Conservation (phyloP, 2,329 filamentous ascomycete genomes). For the Didymella exigua region DNA sequence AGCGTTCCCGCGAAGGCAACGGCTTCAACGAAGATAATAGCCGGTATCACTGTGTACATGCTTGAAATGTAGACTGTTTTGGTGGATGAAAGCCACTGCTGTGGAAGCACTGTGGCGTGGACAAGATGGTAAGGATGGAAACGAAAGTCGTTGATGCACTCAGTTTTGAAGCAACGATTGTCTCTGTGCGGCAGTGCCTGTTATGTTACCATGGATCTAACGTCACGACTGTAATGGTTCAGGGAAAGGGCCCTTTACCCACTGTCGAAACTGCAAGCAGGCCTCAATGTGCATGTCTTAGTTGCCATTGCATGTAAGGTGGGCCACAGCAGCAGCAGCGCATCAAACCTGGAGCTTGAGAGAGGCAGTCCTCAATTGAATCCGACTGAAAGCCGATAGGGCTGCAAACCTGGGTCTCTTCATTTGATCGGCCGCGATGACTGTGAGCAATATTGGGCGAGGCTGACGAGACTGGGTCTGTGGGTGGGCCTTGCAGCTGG, state of each 20-base stretch:
- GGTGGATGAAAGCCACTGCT: neutral
- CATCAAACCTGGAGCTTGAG: too few species aligned
- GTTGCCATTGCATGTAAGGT: neutral
- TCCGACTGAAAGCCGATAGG: neutral
- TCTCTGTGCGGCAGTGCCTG: neutral
- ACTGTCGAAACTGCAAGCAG: too few species aligned
- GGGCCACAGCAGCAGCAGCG: too few species aligned
- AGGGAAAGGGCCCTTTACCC: neutral
- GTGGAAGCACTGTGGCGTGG: neutral
- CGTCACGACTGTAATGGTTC: neutral
- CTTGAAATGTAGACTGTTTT: neutral
- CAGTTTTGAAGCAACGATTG: neutral
- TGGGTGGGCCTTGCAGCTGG: constrained; percentile 7
- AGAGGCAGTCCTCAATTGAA: neutral
- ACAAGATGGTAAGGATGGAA: neutral
- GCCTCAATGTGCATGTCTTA: too few species aligned
- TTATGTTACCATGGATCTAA: neutral
- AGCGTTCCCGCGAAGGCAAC: neutral
- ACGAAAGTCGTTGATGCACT: neutral
- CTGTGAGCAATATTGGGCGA: constrained; percentile 6
- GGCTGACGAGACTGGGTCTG: constrained; percentile 8
- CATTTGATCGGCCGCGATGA: constrained; percentile 5
- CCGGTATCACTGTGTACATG: neutral
- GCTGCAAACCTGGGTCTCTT: neutral
- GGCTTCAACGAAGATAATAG: neutral